Evolutionary conservation across 306 rosid species (phyloP).

Genomic region (Prunus persica): Prunus_persica_NCBIv2 NC_034011.1:2355501-2356000

Average conservation of each 20-base stretch:
- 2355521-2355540: background rate
- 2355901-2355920: background rate
- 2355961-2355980: slow-evolving; percentile 84
- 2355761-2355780: slow-evolving; percentile 83
- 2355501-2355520: background rate
- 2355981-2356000: slow-evolving; percentile 86
- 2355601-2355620: background rate
- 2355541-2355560: background rate
- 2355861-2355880: slow-evolving; percentile 71
- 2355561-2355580: background rate
- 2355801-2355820: slow-evolving; percentile 91
- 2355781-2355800: slow-evolving; percentile 88
- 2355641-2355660: background rate
- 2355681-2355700: background rate
- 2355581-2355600: background rate
- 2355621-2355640: background rate
- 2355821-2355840: slow-evolving; percentile 82
- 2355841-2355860: slow-evolving; percentile 97
- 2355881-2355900: background rate
- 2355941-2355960: slow-evolving; percentile 50
- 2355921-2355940: background rate
- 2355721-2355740: slow-evolving; percentile 85
- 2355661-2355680: background rate
- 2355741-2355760: slow-evolving; percentile 94
- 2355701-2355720: slow-evolving; percentile 36